Evolutionary conservation across 176 grass and related monocot species (phyloP).

Genomic region (Triticum timopheevii): DNA sequence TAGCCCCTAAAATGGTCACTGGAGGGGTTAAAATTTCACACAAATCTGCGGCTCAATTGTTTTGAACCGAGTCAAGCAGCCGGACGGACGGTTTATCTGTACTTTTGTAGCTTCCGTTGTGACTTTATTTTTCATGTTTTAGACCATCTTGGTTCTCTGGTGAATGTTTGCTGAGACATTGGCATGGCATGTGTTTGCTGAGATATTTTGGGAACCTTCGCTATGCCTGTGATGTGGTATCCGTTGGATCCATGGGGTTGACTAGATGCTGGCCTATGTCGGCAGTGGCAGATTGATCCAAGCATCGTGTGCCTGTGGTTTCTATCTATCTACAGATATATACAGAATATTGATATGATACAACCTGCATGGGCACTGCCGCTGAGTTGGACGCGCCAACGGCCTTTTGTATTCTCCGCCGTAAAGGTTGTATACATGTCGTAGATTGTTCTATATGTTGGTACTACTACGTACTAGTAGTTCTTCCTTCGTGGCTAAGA

Average conservation of each 20-base stretch:
- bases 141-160: neutral
- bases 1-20: neutral
- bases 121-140: neutral
- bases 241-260: neutral
- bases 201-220: neutral
- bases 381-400: neutral
- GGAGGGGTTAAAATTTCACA: neutral
- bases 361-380: neutral
- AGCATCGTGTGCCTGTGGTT: neutral
- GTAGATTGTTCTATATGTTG: neutral
- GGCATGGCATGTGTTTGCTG: neutral
- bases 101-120: neutral
- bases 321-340: neutral
- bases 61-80: constrained; percentile 10
- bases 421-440: neutral
- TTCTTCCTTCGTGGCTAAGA: constrained; percentile 25
- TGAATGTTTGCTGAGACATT: neutral
- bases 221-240: neutral
- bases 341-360: too few relatives aligned
- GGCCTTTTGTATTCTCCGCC: neutral
- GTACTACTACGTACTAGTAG: neutral
- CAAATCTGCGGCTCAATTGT: constrained; percentile 11
- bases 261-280: neutral
- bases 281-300: neutral
- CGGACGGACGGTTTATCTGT: neutral